A percentile compares a stretch with the other conserved stretches of the same genome.
phyloP scores from a whole-genome alignment of 768 basidiomycete species.

The Tylopilus vinaceipallidus region DNA sequence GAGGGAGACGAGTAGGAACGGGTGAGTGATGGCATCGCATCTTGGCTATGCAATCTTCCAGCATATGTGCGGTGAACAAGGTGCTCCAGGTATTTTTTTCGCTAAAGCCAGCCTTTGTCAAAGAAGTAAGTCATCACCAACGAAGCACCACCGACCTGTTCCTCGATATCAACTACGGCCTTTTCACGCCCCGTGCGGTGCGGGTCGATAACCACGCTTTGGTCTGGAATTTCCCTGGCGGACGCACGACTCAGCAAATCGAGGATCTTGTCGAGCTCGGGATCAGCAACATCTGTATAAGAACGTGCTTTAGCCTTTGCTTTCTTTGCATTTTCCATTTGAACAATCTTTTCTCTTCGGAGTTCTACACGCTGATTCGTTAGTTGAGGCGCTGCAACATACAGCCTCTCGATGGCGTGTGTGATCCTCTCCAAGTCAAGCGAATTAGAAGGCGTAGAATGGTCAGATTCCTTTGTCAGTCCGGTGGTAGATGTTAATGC shows the following conservation, averaged over 20 bases:
- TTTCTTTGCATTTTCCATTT: slow-evolving; percentile 70
- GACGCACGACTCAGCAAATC: slow-evolving; percentile 71
- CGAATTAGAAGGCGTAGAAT: slow-evolving; percentile 36
- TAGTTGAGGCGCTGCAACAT: slow-evolving; percentile 82
- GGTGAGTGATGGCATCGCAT: slow-evolving; percentile 49
- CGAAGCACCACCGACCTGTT: slow-evolving; percentile 49
- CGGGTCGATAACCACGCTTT: slow-evolving; percentile 66
- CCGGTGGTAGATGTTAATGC: slow-evolving; percentile 2
- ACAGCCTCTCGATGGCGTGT: slow-evolving; percentile 86
- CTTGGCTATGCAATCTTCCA: slow-evolving; percentile 77
- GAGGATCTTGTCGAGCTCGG: slow-evolving; percentile 69
- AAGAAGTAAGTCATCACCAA: slow-evolving; percentile 4
- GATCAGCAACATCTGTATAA: slow-evolving; percentile 27
- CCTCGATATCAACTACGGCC: slow-evolving; percentile 52
- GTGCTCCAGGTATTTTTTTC: slow-evolving; percentile 72
- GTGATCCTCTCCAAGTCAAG: slow-evolving; percentile 84
- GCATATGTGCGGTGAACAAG: slow-evolving; percentile 68
- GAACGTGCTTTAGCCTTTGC: slow-evolving; percentile 50
- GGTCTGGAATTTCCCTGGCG: slow-evolving; percentile 62
- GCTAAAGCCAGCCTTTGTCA: slow-evolving; percentile 40
- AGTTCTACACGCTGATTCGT: slow-evolving; percentile 93
- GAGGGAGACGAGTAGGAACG: slow-evolving; percentile 34
- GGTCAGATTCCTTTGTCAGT: not conserved
- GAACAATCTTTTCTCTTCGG: slow-evolving; percentile 61
- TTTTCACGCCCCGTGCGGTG: slow-evolving; percentile 57